These are phyloP conservation scores for Lotus japonicus DNA, from an alignment of 306 rosid genomes.

Conservation along the genomic window DNA sequence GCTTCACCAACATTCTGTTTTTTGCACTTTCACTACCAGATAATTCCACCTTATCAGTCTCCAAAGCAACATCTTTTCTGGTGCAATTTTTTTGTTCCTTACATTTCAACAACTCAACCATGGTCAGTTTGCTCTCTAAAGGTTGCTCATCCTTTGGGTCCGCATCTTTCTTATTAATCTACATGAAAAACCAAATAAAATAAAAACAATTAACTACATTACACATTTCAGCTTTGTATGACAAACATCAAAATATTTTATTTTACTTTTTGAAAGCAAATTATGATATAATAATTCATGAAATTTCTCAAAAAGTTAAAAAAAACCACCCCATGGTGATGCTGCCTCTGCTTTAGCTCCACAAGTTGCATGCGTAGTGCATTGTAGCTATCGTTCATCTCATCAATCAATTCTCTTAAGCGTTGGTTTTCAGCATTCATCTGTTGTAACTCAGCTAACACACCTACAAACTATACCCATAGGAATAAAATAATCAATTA, in stretches of 20 bases:
- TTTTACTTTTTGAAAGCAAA: no score
- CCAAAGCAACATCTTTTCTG: background rate
- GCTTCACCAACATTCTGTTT: background rate
- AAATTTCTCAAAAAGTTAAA: background rate
- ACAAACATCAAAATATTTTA: no score
- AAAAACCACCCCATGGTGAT: constrained; percentile 19
- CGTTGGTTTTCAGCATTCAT: constrained; percentile 42
- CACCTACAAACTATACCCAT: constrained; percentile 21
- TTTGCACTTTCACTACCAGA: background rate
- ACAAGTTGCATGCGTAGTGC: constrained; percentile 32
- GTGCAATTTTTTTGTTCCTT: background rate
- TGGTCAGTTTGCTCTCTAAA: constrained; percentile 23
- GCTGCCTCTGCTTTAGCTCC: constrained; percentile 17
- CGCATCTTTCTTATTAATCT: constrained; percentile 26
- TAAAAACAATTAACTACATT: background rate
- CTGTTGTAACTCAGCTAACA: constrained; percentile 41
- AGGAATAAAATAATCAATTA: background rate
- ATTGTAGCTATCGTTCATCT: constrained; percentile 36
- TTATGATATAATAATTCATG: background rate
- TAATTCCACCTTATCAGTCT: background rate
- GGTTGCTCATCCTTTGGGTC: constrained; percentile 20
- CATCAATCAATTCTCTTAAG: constrained; percentile 37
- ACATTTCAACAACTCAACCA: constrained; percentile 26
- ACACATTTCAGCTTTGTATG: background rate
- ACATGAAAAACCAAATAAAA: constrained; percentile 2